A percentile compares a stretch with the other conserved stretches of the same genome.
These are phyloP conservation scores for Corrigiola litoralis DNA, from an alignment of 179 eudicot genomes.

Conservation along the genomic window DNA sequence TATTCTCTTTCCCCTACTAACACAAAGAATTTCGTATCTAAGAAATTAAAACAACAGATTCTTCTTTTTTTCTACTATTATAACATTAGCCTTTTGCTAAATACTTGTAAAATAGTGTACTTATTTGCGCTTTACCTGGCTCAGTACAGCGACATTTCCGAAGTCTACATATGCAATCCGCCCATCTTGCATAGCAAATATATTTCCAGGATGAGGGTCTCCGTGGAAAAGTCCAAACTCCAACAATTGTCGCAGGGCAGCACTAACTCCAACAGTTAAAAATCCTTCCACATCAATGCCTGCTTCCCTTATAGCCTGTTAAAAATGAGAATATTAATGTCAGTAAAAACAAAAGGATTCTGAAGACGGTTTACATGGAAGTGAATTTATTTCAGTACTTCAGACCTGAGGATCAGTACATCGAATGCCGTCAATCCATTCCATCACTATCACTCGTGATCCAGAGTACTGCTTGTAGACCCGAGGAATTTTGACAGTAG, in stretches of 20 bases:
- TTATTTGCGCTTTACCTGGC: slow-evolving; percentile 57
- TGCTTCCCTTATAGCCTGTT: slow-evolving; percentile 80
- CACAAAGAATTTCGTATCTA: too few relatives aligned
- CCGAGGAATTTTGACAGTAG: slow-evolving; percentile 91
- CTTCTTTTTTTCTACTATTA: too few relatives aligned
- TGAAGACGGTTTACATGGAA: neutral
- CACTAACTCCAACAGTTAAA: slow-evolving; percentile 96
- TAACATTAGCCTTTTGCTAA: neutral
- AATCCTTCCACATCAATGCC: slow-evolving; percentile 89
- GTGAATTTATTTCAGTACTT: slow-evolving; percentile 2
- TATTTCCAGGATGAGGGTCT: slow-evolving; percentile 99
- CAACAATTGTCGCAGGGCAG: slow-evolving; percentile 86
- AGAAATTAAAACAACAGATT: too few relatives aligned
- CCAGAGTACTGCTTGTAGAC: slow-evolving; percentile 84
- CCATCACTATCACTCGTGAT: slow-evolving; percentile 94
- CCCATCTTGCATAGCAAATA: slow-evolving; percentile 99
- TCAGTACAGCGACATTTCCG: slow-evolving; percentile 95
- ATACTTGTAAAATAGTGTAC: neutral
- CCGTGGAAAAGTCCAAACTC: slow-evolving; percentile 98
- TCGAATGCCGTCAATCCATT: slow-evolving; percentile 99
- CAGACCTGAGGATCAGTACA: slow-evolving; percentile 96
- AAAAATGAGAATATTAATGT: slow-evolving; percentile 7
- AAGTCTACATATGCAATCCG: slow-evolving; percentile 98
- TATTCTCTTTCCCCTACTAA: too few relatives aligned
- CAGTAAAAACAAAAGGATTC: neutral